These are phyloP conservation scores for Ustilago vetiveriae DNA, from an alignment of 1,284 basidiomycete genomes.

Conservation along the genomic window DNA sequence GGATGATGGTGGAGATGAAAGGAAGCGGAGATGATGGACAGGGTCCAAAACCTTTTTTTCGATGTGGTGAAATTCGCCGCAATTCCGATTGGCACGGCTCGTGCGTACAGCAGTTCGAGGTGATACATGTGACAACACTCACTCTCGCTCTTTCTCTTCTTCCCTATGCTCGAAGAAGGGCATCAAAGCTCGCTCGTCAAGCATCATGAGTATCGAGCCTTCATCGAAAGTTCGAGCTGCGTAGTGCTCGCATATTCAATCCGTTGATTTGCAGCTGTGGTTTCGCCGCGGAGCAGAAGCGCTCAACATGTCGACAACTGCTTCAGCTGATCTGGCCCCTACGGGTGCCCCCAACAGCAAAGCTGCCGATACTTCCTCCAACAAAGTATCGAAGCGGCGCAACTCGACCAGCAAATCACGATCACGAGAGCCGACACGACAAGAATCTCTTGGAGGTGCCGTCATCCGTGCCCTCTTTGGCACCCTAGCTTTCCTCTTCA, in stretches of 20 bases:
- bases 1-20: constrained; percentile 3
- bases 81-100: not conserved
- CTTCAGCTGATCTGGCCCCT: not conserved
- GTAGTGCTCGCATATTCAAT: too few species aligned
- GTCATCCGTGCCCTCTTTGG: constrained; percentile 63
- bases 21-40: not conserved
- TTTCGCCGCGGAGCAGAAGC: too few species aligned
- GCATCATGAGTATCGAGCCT: too few species aligned
- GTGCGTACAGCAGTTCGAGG: not conserved
- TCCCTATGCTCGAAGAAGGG: too few species aligned
- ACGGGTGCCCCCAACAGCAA: constrained; percentile 4
- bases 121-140: too few species aligned
- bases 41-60: not conserved
- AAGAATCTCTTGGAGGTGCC: constrained; percentile 59
- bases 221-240: too few species aligned
- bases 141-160: too few species aligned
- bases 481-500: constrained; percentile 68
- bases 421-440: constrained; percentile 25
- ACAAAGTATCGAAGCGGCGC: constrained; percentile 19
- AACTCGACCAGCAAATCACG: constrained; percentile 6
- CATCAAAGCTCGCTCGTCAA: too few species aligned
- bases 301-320: constrained; percentile 16
- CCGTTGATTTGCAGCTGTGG: not conserved
- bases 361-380: not conserved
- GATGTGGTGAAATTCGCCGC: not conserved